Base-by-base conservation (phyloP, 768 basidiomycete genomes). In the Lactarius quietus region DNA sequence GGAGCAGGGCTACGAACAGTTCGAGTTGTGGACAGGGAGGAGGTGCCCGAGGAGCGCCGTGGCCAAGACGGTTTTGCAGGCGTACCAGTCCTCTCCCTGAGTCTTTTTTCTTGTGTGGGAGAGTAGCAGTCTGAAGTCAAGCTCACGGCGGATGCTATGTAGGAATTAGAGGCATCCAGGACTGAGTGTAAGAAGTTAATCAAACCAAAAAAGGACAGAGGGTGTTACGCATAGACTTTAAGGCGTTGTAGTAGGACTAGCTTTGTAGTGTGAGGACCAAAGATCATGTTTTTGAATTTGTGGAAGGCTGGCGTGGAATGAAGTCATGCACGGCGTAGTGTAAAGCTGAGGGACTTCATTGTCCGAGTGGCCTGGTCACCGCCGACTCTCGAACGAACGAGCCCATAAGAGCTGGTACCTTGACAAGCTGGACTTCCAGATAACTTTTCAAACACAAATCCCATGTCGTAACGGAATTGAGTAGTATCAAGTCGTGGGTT, bases 1-100 rank as follows among this genome's bases (percentile, higher is more conserved):
- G 31, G 90, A 94, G 78, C 95, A 97, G 73, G 95, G 92, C 1
- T 94, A 86, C 74, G 83, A 83, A 53, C 94, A 95, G 74, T 93
- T 93, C 73, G 84, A 87, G 76, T 70, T 83, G 48, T 95, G 93
- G 93, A 95, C 90, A 0, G 87, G 86, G 23, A 80, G 87, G 55
- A 73, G 71, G 62, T 88, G 85, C 67, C 89, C 90, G 15, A 77
- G 72, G 72, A 71, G 69, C 3, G 70, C 70, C 1, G 84, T 88
- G 48, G 76, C 79, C 52, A 76, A 78, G 60, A 74, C 70, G 52
- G 87, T 89, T 26, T 79, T 80, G 78, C 77, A 76, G 57, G 76
- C 72, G 64, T 87, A 87, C 60, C 39, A 26, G 28, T 52, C 64
- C 31, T 67, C 63, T 35, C 48, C 35, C 10, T 68, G 59, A 59